Base-by-base conservation (phyloP, 139 green algal species). In the Nannochloris sp. region DNA sequence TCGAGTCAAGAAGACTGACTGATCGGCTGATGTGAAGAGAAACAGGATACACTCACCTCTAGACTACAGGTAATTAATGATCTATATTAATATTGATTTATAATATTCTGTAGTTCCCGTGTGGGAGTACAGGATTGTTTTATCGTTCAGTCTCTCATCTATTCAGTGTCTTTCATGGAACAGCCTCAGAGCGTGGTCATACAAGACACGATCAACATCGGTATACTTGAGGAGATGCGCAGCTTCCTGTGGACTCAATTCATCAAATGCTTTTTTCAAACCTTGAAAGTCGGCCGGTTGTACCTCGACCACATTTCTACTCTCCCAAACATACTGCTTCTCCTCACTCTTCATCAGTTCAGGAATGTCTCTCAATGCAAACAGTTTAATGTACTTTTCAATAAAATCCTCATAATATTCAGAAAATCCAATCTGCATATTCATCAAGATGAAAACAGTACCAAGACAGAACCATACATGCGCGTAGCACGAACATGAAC, bases 391-490 rank as follows among this genome's bases (percentile, higher is more conserved):
- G n/a, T 28, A 53, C 46, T 28, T 53, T 53, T 53, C 46, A 28
- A 28, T 20, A 53, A 53, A 53, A 53, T 53, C 46, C n/a, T 23
- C 46, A 53, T 53, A 53, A 53, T 53, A 53, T 53, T 53, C 46
- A 28, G 46, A 53, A 53, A 53, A 53, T 53, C 46, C 46, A 26
- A 53, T 20, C 33, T 40, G 33, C 33, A 40, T 40, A 8, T 6
- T 2, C 33, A 40, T 9, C 33, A 40, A 40, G 6, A 40, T 40
- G 33, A 40, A 6, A 40, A 9, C 2, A 40, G 33, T 40, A 40
- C 33, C 1, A 40, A 40, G 0, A 40, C 9, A 40, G 6, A 40
- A 40, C 1, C 33, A 23, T 23, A 23, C 20, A 23, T 23, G 20
- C 20, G 20, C 20, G 20, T 23, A 23, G 20, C 20, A 23, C 20